Conservation (phyloP, 2,329 filamentous ascomycete species). For the Graphilbum sp. region DNA sequence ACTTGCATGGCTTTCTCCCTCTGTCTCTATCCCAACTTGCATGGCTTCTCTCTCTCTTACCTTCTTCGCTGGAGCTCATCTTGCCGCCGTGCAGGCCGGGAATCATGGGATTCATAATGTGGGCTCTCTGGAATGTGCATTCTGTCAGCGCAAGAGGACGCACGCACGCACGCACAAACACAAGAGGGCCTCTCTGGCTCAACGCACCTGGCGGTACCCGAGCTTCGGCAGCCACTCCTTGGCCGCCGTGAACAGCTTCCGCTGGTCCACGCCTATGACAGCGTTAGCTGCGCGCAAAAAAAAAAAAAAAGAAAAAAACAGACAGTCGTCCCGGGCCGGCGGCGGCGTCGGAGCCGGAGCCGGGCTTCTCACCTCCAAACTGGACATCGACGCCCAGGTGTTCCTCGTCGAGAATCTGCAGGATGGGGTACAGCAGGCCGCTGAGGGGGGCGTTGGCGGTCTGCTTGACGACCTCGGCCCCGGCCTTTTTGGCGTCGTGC, state of each 20-base stretch:
- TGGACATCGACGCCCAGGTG: slow-evolving; percentile 78
- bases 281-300: not conserved
- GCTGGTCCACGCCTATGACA: slow-evolving; percentile 52
- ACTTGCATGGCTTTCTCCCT: too few relatives aligned
- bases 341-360: too few relatives aligned
- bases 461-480: slow-evolving; percentile 91
- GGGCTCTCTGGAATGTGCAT: slow-evolving; percentile 27
- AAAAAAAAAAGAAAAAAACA: not conserved
- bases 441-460: slow-evolving; percentile 57
- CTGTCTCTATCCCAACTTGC: too few relatives aligned
- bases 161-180: too few relatives aligned
- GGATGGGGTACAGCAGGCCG: slow-evolving; percentile 66
- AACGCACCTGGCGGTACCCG: slow-evolving; percentile 51
- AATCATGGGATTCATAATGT: slow-evolving; percentile 55
- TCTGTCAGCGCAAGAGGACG: too few relatives aligned
- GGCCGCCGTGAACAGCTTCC: slow-evolving; percentile 77
- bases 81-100: slow-evolving; percentile 72
- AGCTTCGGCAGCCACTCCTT: slow-evolving; percentile 74
- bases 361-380: slow-evolving; percentile 57
- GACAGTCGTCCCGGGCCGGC: too few relatives aligned
- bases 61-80: slow-evolving; percentile 64
- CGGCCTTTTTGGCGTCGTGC: slow-evolving; percentile 76
- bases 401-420: slow-evolving; percentile 85
- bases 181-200: not conserved
- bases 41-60: too few relatives aligned